These are phyloP conservation scores for Aspergillus intermedius DNA, from an alignment of 2,329 filamentous ascomycete species.

Conservation along the genomic window DNA sequence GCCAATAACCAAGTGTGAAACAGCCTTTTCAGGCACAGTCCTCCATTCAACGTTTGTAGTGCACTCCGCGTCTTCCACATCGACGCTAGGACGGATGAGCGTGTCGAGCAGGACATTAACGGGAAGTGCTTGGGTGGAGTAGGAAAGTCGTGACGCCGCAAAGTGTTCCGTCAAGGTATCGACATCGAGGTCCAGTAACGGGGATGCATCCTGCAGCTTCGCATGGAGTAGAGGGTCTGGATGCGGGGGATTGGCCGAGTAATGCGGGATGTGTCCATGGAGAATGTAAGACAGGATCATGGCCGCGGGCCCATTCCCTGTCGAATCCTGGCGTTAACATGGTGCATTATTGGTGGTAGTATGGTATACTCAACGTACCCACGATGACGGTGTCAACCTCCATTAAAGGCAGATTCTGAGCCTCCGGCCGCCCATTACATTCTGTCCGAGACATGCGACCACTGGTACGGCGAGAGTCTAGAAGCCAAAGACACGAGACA, in stretches of 20 bases:
- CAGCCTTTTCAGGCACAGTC: conserved; percentile 43
- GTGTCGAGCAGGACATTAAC: conserved; percentile 57
- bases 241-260: conserved; percentile 45
- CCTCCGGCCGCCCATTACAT: conserved; percentile 24
- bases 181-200: conserved; percentile 45
- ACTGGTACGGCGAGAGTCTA: background rate
- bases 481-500: background rate
- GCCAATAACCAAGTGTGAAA: conserved; percentile 51
- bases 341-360: conserved; percentile 7
- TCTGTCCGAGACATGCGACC: conserved; percentile 22
- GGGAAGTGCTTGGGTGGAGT: conserved; percentile 56
- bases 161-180: conserved; percentile 52
- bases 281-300: conserved; percentile 58
- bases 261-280: conserved; percentile 55
- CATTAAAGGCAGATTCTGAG: conserved; percentile 24
- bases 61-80: conserved; percentile 48
- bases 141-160: conserved; percentile 50
- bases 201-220: conserved; percentile 45
- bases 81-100: conserved; percentile 52
- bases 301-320: conserved; percentile 57
- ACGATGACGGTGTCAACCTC: conserved; percentile 39
- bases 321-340: conserved; percentile 4
- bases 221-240: conserved; percentile 52
- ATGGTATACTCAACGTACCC: conserved; percentile 27
- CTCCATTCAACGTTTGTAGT: conserved; percentile 51